Percentiles rank a stretch among this genome's conserved stretches.
Evolutionary conservation across 129 eudicot species (phyloP).

Genomic region (Lactuca sativa): DNA sequence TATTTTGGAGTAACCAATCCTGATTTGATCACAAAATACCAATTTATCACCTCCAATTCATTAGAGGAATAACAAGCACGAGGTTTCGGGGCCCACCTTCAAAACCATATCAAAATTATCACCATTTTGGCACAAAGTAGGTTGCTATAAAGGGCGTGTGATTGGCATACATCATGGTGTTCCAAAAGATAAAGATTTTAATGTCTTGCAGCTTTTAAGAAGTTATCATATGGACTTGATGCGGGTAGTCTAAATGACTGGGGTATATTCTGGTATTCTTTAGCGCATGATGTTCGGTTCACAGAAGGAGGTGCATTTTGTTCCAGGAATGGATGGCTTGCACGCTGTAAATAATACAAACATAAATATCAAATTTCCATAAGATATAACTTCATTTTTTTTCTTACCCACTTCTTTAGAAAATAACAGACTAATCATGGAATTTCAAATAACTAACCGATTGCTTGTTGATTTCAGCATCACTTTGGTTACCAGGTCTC

Average conservation of each 20-base stretch:
- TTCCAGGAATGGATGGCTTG: slow-evolving; percentile 45
- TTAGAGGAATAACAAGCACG: slow-evolving; percentile 27
- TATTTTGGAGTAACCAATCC: slow-evolving; percentile 23
- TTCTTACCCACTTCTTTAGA: no score
- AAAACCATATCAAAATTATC: slow-evolving; percentile 16
- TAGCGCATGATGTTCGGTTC: slow-evolving; percentile 38
- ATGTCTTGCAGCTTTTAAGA: slow-evolving; percentile 88
- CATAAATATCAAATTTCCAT: neutral
- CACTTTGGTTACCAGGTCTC: slow-evolving; percentile 36
- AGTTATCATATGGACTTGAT: slow-evolving; percentile 87
- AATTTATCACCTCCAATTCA: slow-evolving; percentile 8
- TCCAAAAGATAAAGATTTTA: slow-evolving; percentile 24
- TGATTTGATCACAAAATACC: slow-evolving; percentile 24
- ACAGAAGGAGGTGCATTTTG: slow-evolving; percentile 23
- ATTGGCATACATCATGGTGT: slow-evolving; percentile 24
- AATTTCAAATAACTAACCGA: slow-evolving; percentile 13
- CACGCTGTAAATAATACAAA: slow-evolving; percentile 29
- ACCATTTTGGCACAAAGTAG: slow-evolving; percentile 14
- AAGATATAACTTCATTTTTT: no score
- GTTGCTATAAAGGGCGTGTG: slow-evolving; percentile 3
- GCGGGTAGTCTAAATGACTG: slow-evolving; percentile 71
- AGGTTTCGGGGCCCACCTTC: slow-evolving; percentile 23
- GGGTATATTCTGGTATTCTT: slow-evolving; percentile 52
- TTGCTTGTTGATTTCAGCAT: slow-evolving; percentile 32
- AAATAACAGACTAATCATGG: no score